A percentile compares a stretch with the other conserved stretches of the same genome.
phyloP scores from a whole-genome alignment of 73 alveolate species.

The Paramecium pentaurelia region DNA sequence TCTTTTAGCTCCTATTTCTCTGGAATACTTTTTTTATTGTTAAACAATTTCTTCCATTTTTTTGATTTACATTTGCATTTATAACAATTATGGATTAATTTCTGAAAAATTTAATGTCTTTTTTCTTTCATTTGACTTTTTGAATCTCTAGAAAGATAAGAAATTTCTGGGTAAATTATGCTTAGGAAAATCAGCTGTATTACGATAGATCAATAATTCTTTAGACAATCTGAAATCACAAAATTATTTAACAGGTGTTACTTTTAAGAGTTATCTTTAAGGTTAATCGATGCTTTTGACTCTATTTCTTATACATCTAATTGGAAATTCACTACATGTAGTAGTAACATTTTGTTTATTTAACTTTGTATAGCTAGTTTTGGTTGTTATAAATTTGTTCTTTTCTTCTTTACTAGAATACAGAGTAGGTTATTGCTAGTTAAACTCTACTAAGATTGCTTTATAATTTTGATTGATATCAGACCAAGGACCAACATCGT shows the following conservation, averaged over 20 bases:
- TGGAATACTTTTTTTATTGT: background rate
- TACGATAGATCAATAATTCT: background rate
- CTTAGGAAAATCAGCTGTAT: background rate
- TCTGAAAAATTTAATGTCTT: background rate
- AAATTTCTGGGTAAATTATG: background rate
- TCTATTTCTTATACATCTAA: background rate
- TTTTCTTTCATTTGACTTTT: background rate
- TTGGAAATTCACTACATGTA: background rate
- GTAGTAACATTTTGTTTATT: background rate
- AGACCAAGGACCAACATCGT: background rate
- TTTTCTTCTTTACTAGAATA: background rate
- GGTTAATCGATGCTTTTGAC: background rate
- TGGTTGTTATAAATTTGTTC: background rate
- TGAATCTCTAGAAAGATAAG: background rate
- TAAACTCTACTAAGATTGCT: background rate
- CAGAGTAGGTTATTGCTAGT: background rate
- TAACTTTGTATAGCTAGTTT: background rate
- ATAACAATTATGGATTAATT: background rate
- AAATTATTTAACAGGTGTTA: background rate
- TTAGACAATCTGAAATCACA: background rate
- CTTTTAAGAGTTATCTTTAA: background rate
- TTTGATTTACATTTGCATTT: background rate
- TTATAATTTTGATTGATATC: background rate
- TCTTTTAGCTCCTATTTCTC: constrained; percentile 2
- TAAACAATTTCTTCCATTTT: background rate